A percentile compares a stretch with the other conserved stretches of the same genome.
phyloP scores from a whole-genome alignment of 495 filamentous ascomycete genomes.

The Platismatia glauca region DNA sequence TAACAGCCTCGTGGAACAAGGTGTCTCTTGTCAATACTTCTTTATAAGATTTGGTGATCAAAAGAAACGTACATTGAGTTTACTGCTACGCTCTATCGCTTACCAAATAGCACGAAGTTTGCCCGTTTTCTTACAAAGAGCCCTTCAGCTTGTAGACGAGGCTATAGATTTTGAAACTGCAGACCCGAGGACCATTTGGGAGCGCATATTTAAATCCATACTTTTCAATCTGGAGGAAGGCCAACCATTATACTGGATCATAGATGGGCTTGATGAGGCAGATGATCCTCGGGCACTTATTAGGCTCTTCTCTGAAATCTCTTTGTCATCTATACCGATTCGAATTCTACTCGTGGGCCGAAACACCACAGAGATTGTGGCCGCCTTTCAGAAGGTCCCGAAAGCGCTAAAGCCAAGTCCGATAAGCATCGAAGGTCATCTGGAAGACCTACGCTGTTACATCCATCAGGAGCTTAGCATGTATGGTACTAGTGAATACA shows the following conservation, averaged over 20 bases:
- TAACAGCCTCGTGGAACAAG: slow-evolving; percentile 19
- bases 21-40: slow-evolving; percentile 27
- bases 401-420: background rate
- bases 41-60: slow-evolving; percentile 34
- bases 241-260: slow-evolving; percentile 24
- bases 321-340: slow-evolving; percentile 16
- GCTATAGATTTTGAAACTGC: slow-evolving; percentile 19
- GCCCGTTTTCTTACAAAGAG: slow-evolving; percentile 7
- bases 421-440: slow-evolving; percentile 16
- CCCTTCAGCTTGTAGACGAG: slow-evolving; percentile 13
- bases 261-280: slow-evolving; percentile 28
- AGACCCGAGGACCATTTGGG: slow-evolving; percentile 32
- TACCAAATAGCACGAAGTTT: slow-evolving; percentile 29
- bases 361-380: slow-evolving; percentile 15
- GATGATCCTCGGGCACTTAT: slow-evolving; percentile 20
- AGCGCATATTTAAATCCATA: slow-evolving; percentile 27
- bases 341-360: slow-evolving; percentile 24
- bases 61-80: slow-evolving; percentile 24
- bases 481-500: slow-evolving; percentile 14
- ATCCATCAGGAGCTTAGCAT: slow-evolving; percentile 20
- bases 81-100: slow-evolving; percentile 30
- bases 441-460: slow-evolving; percentile 18
- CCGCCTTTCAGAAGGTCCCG: slow-evolving; percentile 16
- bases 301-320: slow-evolving; percentile 16
- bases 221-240: slow-evolving; percentile 16